Evolutionary conservation across 2,329 filamentous ascomycete genomes (phyloP).

Genomic region (Scedosporium aurantiacum): DNA sequence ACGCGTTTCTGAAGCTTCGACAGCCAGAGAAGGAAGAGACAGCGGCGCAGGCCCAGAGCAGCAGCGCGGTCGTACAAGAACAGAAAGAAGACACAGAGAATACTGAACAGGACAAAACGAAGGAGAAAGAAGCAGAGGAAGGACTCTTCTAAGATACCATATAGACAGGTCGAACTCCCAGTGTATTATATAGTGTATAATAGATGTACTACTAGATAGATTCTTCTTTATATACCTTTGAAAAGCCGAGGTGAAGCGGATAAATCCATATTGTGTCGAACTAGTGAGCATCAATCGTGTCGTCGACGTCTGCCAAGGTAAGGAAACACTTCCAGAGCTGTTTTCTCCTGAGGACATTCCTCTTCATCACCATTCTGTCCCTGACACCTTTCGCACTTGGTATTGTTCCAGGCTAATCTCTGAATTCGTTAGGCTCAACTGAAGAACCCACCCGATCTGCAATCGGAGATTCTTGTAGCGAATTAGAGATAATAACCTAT

Average conservation of each 20-base stretch:
- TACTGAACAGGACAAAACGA: neutral
- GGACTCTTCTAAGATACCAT: neutral
- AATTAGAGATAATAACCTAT: neutral
- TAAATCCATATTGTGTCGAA: too few species aligned
- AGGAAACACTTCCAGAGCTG: too few species aligned
- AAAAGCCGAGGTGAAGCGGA: too few species aligned
- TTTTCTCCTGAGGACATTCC: too few species aligned
- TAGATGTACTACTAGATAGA: neutral
- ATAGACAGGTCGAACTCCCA: neutral
- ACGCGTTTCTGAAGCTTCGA: constrained; percentile 38
- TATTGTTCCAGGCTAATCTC: neutral
- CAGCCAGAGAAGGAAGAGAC: neutral
- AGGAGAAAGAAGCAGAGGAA: neutral
- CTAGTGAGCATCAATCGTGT: too few species aligned
- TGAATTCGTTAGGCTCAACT: neutral
- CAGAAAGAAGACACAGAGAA: neutral
- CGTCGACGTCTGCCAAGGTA: too few species aligned
- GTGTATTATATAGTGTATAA: neutral
- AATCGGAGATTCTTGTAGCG: neutral
- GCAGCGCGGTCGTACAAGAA: neutral
- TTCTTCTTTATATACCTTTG: neutral
- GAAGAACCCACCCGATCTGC: neutral
- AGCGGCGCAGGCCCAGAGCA: neutral
- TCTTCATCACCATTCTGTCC: too few species aligned
- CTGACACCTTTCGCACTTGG: too few species aligned